phyloP scores from a whole-genome alignment of 164 flowering plant genomes.

The Magnolia officinalis region DNA sequence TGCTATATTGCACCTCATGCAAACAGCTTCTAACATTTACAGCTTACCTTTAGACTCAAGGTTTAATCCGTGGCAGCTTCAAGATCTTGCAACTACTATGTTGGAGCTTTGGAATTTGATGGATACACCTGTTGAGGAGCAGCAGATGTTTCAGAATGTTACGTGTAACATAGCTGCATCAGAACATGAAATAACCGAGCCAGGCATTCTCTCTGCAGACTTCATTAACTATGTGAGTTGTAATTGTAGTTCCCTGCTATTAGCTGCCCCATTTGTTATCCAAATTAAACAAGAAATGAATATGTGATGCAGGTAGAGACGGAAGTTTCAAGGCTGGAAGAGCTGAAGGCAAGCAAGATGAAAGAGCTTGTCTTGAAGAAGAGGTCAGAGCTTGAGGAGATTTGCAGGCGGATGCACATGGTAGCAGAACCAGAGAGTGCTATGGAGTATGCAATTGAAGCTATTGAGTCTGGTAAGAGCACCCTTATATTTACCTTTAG shows the following conservation, averaged over 20 bases:
- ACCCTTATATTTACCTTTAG: background rate
- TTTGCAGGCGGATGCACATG: slow-evolving; percentile 72
- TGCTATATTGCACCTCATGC: background rate
- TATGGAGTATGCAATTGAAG: slow-evolving; percentile 56
- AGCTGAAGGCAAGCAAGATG: slow-evolving; percentile 84
- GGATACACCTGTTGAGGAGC: slow-evolving; percentile 86
- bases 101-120: slow-evolving; percentile 82
- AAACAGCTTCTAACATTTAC: background rate
- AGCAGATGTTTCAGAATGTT: slow-evolving; percentile 62
- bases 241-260: background rate
- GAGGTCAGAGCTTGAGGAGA: slow-evolving; percentile 77
- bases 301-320: slow-evolving; percentile 61
- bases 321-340: slow-evolving; percentile 80
- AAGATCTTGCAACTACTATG: slow-evolving; percentile 64
- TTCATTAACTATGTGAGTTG: slow-evolving; percentile 54
- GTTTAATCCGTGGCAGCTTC: slow-evolving; percentile 42
- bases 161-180: slow-evolving; percentile 68
- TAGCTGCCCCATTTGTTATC: background rate
- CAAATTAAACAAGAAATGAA: background rate
- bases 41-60: background rate
- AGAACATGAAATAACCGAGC: slow-evolving; percentile 62
- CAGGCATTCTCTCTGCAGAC: slow-evolving; percentile 51
- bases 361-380: slow-evolving; percentile 89
- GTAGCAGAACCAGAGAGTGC: slow-evolving; percentile 46
- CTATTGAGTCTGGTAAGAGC: slow-evolving; percentile 67